A percentile compares a stretch with the other conserved stretches of the same genome.
These are phyloP conservation scores for Colletotrichum trifolii DNA, from an alignment of 2,329 filamentous ascomycete species.

Conservation along the genomic window DNA sequence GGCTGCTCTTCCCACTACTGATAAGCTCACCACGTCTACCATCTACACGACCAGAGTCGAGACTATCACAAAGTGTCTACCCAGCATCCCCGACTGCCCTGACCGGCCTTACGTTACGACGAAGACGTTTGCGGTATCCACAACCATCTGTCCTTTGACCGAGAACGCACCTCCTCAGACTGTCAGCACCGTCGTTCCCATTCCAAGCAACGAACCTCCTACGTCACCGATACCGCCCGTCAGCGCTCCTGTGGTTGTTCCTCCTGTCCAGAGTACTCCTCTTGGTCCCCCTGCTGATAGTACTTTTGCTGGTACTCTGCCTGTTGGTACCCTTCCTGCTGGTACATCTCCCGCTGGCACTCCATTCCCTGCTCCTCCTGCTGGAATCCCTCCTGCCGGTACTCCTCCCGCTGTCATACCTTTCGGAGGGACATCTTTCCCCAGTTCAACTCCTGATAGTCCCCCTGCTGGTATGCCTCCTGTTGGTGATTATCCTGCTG, in stretches of 20 bases:
- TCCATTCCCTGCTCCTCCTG: not conserved
- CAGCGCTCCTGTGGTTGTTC: not conserved
- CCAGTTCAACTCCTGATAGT: not conserved
- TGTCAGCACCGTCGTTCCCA: slow-evolving; percentile 13
- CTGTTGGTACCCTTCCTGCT: not conserved
- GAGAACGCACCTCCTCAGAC: slow-evolving; percentile 23
- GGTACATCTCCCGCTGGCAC: not conserved
- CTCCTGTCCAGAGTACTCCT: not conserved
- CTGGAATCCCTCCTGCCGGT: not conserved
- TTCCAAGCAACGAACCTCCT: slow-evolving; percentile 8
- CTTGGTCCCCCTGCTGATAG: not conserved
- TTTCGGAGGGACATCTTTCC: not conserved
- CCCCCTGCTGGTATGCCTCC: slow-evolving; percentile 6
- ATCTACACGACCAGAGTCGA: slow-evolving; percentile 36
- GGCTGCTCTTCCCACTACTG: too few species aligned
- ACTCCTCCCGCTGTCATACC: not conserved
- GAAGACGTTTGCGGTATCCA: slow-evolving; percentile 50
- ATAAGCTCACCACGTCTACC: slow-evolving; percentile 21
- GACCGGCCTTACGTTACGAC: slow-evolving; percentile 48
- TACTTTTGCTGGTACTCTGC: not conserved
- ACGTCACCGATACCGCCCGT: not conserved
- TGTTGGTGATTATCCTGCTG: not conserved
- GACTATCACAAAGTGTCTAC: slow-evolving; percentile 36
- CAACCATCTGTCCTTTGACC: slow-evolving; percentile 49
- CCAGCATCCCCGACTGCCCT: slow-evolving; percentile 33